Evolutionary conservation across 108 stramenopile species (phyloP).

Genomic region (Skeletonema tropicum): DNA sequence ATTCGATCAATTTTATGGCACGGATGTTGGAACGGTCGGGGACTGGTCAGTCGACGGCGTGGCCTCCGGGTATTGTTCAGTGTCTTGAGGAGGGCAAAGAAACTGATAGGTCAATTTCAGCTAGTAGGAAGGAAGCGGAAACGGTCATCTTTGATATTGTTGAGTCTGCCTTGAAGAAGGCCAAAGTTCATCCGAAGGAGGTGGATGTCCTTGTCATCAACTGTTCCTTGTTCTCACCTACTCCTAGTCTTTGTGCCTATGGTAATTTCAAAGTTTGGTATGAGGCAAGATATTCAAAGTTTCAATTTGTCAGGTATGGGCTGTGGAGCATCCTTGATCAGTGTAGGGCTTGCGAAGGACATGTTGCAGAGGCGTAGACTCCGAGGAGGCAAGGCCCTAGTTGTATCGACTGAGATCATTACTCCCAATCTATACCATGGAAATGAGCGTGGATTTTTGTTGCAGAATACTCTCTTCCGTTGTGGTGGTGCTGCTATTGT

Average conservation of each 20-base stretch:
- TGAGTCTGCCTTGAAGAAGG: constrained; percentile 88
- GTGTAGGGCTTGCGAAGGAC: constrained; percentile 91
- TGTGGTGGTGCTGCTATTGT: constrained; percentile 98
- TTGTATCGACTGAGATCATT: constrained; percentile 96
- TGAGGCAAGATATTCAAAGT: constrained; percentile 88
- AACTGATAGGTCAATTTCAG: constrained; percentile 89
- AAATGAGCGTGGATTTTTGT: constrained; percentile 92
- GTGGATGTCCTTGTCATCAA: constrained; percentile 97
- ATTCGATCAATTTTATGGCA: constrained; percentile 87
- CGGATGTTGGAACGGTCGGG: constrained; percentile 91
- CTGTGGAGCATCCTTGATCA: constrained; percentile 94
- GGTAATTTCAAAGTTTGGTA: constrained; percentile 92
- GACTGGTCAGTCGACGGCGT: constrained; percentile 94
- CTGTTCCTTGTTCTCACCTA: constrained; percentile 97
- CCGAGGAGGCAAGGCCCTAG: constrained; percentile 85
- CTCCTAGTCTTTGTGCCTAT: constrained; percentile 97
- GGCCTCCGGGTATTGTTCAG: constrained; percentile 95
- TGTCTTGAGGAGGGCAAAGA: constrained; percentile 68
- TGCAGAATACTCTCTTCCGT: constrained; percentile 98
- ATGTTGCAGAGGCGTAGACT: constrained; percentile 65
- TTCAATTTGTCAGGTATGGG: constrained; percentile 98
- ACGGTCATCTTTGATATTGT: constrained; percentile 93
- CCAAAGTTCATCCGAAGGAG: constrained; percentile 86
- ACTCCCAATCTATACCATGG: constrained; percentile 98
- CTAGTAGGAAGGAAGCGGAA: constrained; percentile 92